Conservation (phyloP, 2,329 filamentous ascomycete species). For the Orbilia quercus region DNA sequence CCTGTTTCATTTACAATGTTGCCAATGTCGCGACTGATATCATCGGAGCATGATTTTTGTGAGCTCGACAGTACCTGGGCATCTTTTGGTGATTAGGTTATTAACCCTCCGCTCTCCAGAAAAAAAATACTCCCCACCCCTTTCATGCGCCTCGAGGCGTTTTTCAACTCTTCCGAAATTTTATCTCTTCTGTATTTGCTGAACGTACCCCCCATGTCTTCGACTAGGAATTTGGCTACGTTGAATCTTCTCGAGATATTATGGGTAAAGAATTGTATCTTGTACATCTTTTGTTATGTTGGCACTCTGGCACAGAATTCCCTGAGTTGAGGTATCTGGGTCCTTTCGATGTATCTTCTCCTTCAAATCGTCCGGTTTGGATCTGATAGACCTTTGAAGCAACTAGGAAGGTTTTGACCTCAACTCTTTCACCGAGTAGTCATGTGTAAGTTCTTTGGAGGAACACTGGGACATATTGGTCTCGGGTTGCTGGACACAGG, state of each 20-base stretch:
- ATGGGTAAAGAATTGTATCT: constrained; percentile 21
- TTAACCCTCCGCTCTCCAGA: background rate
- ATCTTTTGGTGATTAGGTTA: too few relatives aligned
- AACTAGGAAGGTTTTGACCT: constrained; percentile 32
- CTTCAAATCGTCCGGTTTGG: background rate
- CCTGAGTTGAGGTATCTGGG: constrained; percentile 30
- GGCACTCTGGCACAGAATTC: constrained; percentile 34
- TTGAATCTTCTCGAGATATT: constrained; percentile 28
- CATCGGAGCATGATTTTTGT: background rate
- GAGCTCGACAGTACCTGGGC: background rate
- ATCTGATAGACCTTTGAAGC: constrained; percentile 39
- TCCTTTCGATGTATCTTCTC: constrained; percentile 1
- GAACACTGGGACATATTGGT: constrained; percentile 21
- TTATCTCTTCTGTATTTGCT: constrained; percentile 12
- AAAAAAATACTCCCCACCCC: background rate
- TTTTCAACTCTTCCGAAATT: constrained; percentile 23
- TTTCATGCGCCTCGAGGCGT: constrained; percentile 17
- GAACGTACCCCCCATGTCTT: constrained; percentile 3
- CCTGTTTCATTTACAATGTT: constrained; percentile 11
- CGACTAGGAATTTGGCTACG: constrained; percentile 15
- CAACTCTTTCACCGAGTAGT: constrained; percentile 7
- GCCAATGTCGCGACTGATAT: constrained; percentile 1
- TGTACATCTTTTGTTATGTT: constrained; percentile 18
- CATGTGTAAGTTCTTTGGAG: constrained; percentile 5
- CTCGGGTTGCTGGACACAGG: constrained; percentile 15